Evolutionary conservation across 495 filamentous ascomycete genomes (phyloP).

Genomic region (Penicillium canescens): DNA sequence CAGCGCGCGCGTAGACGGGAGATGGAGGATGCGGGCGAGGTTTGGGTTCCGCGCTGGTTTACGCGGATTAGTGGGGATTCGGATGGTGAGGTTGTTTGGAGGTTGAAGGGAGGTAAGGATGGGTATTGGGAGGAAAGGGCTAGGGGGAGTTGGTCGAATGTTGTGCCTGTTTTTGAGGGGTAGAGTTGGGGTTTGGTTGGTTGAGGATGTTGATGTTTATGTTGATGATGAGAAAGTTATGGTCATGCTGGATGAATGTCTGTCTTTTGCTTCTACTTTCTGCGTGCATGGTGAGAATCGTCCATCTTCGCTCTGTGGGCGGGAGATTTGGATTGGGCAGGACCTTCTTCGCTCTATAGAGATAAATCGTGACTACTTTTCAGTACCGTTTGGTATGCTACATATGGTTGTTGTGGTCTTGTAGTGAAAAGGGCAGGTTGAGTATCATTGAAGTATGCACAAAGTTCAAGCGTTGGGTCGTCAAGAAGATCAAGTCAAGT

Average conservation of each 20-base stretch:
- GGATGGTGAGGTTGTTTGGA: slow-evolving; percentile 76
- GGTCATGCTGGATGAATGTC: no score
- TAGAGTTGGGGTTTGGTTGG: slow-evolving; percentile 9
- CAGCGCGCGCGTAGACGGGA: slow-evolving; percentile 75
- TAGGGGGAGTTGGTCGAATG: slow-evolving; percentile 66
- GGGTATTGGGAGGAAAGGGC: slow-evolving; percentile 90
- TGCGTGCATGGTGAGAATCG: no score
- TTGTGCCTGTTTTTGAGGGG: slow-evolving; percentile 69
- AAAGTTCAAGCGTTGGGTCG: not conserved
- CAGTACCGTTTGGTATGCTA: not conserved
- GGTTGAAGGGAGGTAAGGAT: slow-evolving; percentile 74
- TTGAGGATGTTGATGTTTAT: not conserved
- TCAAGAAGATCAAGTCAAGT: not conserved
- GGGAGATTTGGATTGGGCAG: slow-evolving; percentile 2
- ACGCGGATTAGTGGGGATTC: slow-evolving; percentile 53
- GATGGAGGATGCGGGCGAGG: slow-evolving; percentile 70
- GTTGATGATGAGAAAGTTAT: not conserved
- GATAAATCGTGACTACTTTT: not conserved
- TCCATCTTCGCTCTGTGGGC: not conserved
- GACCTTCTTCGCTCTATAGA: slow-evolving; percentile 14
- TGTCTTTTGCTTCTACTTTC: not conserved
- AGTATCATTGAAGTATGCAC: not conserved
- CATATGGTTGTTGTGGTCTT: not conserved
- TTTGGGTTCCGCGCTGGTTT: slow-evolving; percentile 81
- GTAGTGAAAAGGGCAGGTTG: no score